These are phyloP conservation scores for Perkinsus olseni DNA, from an alignment of 169 alveolate species.

Conservation along the genomic window DNA sequence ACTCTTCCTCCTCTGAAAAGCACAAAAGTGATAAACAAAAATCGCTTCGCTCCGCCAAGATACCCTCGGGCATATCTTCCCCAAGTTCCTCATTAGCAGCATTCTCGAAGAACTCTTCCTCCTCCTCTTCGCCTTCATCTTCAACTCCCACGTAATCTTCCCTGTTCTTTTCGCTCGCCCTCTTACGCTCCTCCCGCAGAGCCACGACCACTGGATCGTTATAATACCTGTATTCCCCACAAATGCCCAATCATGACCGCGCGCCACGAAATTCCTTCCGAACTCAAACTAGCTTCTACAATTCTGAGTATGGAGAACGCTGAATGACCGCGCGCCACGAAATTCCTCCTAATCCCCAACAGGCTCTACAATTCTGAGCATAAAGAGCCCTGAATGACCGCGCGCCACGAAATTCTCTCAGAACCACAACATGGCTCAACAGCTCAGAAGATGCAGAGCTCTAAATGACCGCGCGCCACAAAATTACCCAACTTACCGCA, in stretches of 20 bases:
- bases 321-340: no score
- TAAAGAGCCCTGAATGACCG: no score
- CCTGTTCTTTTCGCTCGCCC: not conserved
- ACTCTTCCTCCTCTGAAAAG: not conserved
- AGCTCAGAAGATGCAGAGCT: no score
- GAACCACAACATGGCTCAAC: no score
- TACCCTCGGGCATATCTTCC: not conserved
- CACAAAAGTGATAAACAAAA: not conserved
- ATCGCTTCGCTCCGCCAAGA: not conserved
- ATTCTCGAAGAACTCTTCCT: not conserved
- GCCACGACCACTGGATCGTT: not conserved
- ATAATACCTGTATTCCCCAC: not conserved
- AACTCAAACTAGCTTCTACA: no score
- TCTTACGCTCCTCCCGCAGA: not conserved
- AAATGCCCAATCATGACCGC: no score
- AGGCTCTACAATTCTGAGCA: no score
- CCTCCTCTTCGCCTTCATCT: not conserved
- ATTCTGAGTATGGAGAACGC: no score
- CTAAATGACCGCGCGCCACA: not conserved
- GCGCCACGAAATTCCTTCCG: no score
- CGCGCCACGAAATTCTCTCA: no score
- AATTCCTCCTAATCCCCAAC: no score
- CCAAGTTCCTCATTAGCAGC: not conserved
- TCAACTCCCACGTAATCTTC: not conserved
- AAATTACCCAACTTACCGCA: not conserved